Evolutionary conservation across 2,329 filamentous ascomycete genomes (phyloP).

Genomic region (Chaetomium sp.): DNA sequence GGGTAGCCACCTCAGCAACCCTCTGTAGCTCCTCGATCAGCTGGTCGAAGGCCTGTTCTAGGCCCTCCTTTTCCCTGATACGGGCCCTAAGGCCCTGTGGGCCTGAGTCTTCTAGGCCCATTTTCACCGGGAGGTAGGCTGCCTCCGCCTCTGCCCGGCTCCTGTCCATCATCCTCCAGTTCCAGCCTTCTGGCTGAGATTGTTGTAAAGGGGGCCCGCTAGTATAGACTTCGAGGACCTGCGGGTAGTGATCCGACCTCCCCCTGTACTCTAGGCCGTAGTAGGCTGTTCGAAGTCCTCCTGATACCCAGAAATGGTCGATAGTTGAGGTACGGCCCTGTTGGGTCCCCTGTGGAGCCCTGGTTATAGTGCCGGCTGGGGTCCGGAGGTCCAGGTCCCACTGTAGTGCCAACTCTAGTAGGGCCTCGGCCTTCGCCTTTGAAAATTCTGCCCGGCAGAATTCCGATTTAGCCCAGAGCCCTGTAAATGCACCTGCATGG

Average conservation of each 20-base stretch:
- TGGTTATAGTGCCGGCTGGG: neutral
- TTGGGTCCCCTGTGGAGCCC: neutral
- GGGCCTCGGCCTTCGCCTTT: neutral
- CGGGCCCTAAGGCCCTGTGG: neutral
- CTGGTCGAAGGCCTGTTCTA: neutral
- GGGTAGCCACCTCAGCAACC: neutral
- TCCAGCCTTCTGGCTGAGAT: neutral
- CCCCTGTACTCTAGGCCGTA: neutral
- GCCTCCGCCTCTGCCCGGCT: neutral
- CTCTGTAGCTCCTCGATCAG: neutral
- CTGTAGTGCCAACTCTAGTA: neutral
- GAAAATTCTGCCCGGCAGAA: no score
- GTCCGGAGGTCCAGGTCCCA: neutral
- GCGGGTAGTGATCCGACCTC: neutral
- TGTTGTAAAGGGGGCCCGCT: neutral
- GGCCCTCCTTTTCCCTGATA: neutral
- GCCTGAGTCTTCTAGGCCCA: neutral
- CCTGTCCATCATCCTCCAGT: neutral
- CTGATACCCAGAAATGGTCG: neutral
- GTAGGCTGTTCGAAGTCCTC: neutral
- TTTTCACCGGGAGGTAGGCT: neutral
- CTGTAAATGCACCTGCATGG: no score
- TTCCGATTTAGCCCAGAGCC: no score
- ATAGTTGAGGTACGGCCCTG: neutral
- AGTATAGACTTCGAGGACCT: neutral